These are phyloP conservation scores for Plasmodium reichenowi DNA, from an alignment of 169 alveolate species.

Conservation along the genomic window DNA sequence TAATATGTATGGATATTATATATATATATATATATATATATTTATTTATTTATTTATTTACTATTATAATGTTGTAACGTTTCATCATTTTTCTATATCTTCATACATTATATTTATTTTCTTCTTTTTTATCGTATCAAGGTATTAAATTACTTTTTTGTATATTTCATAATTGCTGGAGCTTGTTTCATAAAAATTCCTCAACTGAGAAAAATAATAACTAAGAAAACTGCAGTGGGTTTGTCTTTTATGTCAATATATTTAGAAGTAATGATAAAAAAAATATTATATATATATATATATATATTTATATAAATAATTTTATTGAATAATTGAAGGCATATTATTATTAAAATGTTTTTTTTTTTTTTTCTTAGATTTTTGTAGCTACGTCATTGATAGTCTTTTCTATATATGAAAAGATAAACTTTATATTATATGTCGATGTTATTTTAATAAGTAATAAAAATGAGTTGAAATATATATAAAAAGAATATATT, in stretches of 20 bases:
- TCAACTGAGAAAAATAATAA: slow-evolving; percentile 31
- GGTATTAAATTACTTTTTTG: slow-evolving; percentile 38
- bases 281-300: not conserved
- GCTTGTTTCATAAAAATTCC: slow-evolving; percentile 46
- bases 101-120: not conserved
- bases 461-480: not conserved
- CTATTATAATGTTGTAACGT: not conserved
- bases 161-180: slow-evolving; percentile 27
- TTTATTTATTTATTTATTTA: not conserved
- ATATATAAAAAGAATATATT: not conserved
- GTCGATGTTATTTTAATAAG: slow-evolving; percentile 29
- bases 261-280: slow-evolving; percentile 22
- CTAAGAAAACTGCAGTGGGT: slow-evolving; percentile 30
- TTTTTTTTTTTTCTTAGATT: slow-evolving; percentile 14
- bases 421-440: slow-evolving; percentile 7
- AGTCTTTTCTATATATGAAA: slow-evolving; percentile 38
- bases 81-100: not conserved
- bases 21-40: not conserved
- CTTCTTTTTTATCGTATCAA: slow-evolving; percentile 7
- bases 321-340: not conserved
- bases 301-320: not conserved
- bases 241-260: slow-evolving; percentile 29
- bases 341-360: slow-evolving; percentile 2
- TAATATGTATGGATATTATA: not conserved
- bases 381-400: slow-evolving; percentile 38